phyloP scores from a whole-genome alignment of 1,284 basidiomycete species.

The Boletus chippewaensis region DNA sequence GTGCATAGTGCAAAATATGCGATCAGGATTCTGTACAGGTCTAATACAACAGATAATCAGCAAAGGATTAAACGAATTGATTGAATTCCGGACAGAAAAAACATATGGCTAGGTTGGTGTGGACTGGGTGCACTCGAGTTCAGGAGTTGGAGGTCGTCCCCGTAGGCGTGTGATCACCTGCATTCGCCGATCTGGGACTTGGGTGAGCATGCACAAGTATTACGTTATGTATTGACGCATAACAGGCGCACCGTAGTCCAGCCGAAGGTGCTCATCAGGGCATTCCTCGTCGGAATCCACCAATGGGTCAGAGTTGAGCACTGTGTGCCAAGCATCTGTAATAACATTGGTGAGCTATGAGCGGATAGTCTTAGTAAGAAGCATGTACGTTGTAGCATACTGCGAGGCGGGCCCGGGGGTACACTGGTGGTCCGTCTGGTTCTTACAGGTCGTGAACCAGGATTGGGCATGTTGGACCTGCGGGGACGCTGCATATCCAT shows the following conservation, averaged over 20 bases:
- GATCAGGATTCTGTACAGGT: slow-evolving; percentile 1
- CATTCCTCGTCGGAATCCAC: slow-evolving; percentile 67
- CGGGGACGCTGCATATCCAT: slow-evolving; percentile 25
- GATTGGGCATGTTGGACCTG: slow-evolving; percentile 21
- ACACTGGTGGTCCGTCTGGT: slow-evolving; percentile 21
- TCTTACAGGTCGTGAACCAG: slow-evolving; percentile 21
- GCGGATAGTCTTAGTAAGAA: background rate
- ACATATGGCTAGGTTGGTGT: slow-evolving; percentile 11
- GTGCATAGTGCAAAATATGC: slow-evolving; percentile 8
- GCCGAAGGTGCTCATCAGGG: slow-evolving; percentile 51
- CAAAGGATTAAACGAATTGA: background rate
- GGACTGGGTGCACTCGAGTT: slow-evolving; percentile 25
- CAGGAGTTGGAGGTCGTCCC: slow-evolving; percentile 44
- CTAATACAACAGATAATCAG: slow-evolving; percentile 4
- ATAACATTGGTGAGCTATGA: slow-evolving; percentile 43
- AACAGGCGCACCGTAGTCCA: slow-evolving; percentile 53
- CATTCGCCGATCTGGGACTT: slow-evolving; percentile 45
- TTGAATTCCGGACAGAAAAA: background rate
- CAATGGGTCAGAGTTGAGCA: slow-evolving; percentile 56
- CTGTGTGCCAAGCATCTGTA: slow-evolving; percentile 61
- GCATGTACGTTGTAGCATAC: slow-evolving; percentile 49
- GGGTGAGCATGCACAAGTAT: slow-evolving; percentile 6
- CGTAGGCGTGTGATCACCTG: slow-evolving; percentile 51
- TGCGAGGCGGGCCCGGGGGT: slow-evolving; percentile 28
- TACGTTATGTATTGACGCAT: slow-evolving; percentile 16